Percentiles rank a stretch among this genome's conserved stretches.
These are phyloP conservation scores for Avena eriantha DNA, from an alignment of 176 grass and related monocot genomes.

Conservation along the genomic window DNA sequence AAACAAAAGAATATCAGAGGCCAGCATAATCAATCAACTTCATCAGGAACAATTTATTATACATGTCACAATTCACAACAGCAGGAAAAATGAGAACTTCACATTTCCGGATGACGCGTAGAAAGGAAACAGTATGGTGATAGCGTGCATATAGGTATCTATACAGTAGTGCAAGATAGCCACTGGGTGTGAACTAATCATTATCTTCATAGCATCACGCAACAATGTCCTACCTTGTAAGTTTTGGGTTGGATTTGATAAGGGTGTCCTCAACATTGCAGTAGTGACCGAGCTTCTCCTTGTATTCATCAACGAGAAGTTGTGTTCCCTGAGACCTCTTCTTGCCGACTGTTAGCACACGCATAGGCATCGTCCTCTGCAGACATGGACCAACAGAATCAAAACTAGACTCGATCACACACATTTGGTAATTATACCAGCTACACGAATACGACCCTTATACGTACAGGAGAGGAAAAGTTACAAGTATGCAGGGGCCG, in stretches of 20 bases:
- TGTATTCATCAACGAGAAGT: constrained; percentile 85
- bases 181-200: neutral
- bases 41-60: neutral
- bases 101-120: neutral
- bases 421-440: neutral
- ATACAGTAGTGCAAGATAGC: neutral
- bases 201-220: neutral
- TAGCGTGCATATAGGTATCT: neutral
- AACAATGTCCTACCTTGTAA: constrained; percentile 51
- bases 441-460: neutral
- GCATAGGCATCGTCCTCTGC: constrained; percentile 80
- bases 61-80: neutral
- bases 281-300: constrained; percentile 74
- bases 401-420: neutral
- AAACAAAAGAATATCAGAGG: neutral
- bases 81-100: neutral
- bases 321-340: constrained; percentile 83
- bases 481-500: neutral
- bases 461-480: neutral
- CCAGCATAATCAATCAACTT: neutral
- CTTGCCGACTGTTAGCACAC: constrained; percentile 82
- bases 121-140: neutral
- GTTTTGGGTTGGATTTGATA: constrained; percentile 87
- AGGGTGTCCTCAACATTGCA: constrained; percentile 69
- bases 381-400: neutral